Evolutionary conservation across 305 asterid genomes (phyloP), one percentile per base, ranked within the genome.

Genomic region (Salvia sclarea): DNA sequence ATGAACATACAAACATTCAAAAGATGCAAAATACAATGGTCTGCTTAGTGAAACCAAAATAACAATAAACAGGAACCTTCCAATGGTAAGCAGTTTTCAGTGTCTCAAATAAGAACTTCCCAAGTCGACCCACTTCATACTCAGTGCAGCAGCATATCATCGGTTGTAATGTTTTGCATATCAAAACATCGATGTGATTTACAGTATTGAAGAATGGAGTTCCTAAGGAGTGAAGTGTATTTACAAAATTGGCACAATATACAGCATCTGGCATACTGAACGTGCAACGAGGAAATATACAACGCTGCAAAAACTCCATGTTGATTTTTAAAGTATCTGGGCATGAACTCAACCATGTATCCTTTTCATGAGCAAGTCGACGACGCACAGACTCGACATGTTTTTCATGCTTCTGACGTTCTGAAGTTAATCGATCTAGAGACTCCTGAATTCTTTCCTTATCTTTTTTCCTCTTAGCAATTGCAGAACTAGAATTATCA

Each of bases 81-180:
- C 99, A 95, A 74, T 86, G 85, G 71, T 92, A 95, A 53, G 99
- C 99, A 68, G 91, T 92, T 85, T 84, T 95, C 77, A 95, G 72
- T 4, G 99, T 95, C 88, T 95, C 99, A 71, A 72, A 92, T 22
- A 95, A 80, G 80, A 95, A 95, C 79, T 91, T 89, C 65, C 98
- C 98, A 24, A 95, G 91, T 71, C 99, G 97, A 67, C 97, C 97
- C 64, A 78, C 99, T 84, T 95, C 99, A 86, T 88, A 95, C 89
- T 95, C 99, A 7, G 99, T 92, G 90, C 99, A 89, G 85, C 99
- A 91, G 80, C 98, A 95, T 81, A 95, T 95, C 98, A 92, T 95
- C 8, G 99, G 99, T 88, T 95, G 99, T 70, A 95, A 71, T 44
- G 99, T 95, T 85, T 95, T 95, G 79, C 99, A 95, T 80, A 95